A percentile compares a stretch with the other conserved stretches of the same genome.
Evolutionary conservation across 768 basidiomycete species (phyloP).

Genomic region (Pleurotus giganteus): DNA sequence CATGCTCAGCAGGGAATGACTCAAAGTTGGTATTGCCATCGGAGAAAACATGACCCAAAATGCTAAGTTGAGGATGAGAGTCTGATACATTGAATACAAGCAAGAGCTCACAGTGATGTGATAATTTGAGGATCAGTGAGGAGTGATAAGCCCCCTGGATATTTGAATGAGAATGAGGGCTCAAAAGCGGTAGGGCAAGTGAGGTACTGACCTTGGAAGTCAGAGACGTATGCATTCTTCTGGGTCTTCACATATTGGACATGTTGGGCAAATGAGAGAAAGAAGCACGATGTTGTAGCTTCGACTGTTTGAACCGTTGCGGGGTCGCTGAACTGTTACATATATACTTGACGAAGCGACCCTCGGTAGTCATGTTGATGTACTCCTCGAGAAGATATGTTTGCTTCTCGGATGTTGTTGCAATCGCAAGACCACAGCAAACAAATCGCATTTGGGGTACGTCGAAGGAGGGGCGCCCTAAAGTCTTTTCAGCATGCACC

Average conservation of each 20-base stretch:
- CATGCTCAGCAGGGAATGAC: background rate
- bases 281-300: constrained; percentile 12
- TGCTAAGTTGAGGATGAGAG: background rate
- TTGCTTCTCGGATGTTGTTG: background rate
- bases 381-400: constrained; percentile 20
- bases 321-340: constrained; percentile 19
- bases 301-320: background rate
- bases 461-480: background rate
- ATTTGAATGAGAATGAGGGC: no score
- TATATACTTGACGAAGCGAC: constrained; percentile 22
- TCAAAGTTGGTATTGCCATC: constrained; percentile 5
- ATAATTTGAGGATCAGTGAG: constrained; percentile 3
- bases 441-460: constrained; percentile 10
- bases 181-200: no score
- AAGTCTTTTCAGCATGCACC: background rate
- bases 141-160: background rate
- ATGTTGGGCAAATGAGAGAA: constrained; percentile 24
- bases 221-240: constrained; percentile 20
- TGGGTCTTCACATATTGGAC: constrained; percentile 23
- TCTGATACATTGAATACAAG: background rate
- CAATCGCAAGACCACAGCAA: constrained; percentile 1
- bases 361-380: constrained; percentile 11
- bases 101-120: background rate
- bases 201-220: constrained; percentile 25
- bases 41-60: background rate